Percentiles rank a stretch among this genome's conserved stretches.
phyloP scores from a whole-genome alignment of 1,139 yeast species.

The Kurtzmaniella quercitrusa region DNA sequence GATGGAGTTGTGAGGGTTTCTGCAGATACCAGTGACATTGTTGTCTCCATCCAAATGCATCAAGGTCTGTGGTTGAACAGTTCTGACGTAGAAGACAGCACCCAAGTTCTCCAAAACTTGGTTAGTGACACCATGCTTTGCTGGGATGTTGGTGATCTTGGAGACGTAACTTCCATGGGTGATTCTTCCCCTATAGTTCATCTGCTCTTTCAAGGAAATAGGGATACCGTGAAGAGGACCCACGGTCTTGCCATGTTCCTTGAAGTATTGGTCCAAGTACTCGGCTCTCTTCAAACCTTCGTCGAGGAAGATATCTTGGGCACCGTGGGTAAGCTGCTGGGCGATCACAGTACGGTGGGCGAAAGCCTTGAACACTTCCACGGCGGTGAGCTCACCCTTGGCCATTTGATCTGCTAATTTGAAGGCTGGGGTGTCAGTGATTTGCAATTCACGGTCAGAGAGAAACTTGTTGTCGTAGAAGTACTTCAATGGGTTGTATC shows the following conservation, averaged over 20 bases:
- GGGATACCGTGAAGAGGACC: slow-evolving; percentile 83
- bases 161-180: slow-evolving; percentile 66
- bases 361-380: slow-evolving; percentile 43
- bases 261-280: slow-evolving; percentile 48
- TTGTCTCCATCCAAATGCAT: slow-evolving; percentile 46
- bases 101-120: slow-evolving; percentile 58
- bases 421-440: slow-evolving; percentile 43
- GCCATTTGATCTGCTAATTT: slow-evolving; percentile 25
- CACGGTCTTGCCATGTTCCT: slow-evolving; percentile 51
- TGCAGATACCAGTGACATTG: slow-evolving; percentile 35
- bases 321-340: slow-evolving; percentile 58
- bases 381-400: slow-evolving; percentile 36
- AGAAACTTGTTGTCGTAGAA: slow-evolving; percentile 40
- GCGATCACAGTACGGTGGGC: slow-evolving; percentile 56
- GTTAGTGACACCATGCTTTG: slow-evolving; percentile 47
- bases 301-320: slow-evolving; percentile 53
- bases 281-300: slow-evolving; percentile 54
- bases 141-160: slow-evolving; percentile 44
- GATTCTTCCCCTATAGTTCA: slow-evolving; percentile 50
- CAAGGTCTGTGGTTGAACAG: slow-evolving; percentile 44
- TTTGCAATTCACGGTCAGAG: slow-evolving; percentile 38
- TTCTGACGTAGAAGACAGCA: slow-evolving; percentile 54
- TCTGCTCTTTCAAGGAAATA: slow-evolving; percentile 72
- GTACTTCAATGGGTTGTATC: slow-evolving; percentile 44
- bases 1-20: slow-evolving; percentile 36